Evolutionary conservation across 257 asterid species (phyloP).

Genomic region (Penstemon davidsonii): DNA sequence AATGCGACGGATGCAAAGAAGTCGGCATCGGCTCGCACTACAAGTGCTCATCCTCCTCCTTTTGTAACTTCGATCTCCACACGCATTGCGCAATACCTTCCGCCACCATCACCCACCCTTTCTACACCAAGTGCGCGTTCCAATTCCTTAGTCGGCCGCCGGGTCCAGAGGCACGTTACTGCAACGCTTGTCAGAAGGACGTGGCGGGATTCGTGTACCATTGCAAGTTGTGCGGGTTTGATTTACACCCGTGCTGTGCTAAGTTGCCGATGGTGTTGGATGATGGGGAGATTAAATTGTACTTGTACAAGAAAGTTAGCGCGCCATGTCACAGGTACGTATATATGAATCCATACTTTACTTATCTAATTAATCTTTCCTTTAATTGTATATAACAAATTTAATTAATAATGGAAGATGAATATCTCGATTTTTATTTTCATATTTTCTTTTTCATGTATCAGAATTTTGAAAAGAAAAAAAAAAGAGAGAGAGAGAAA

Average conservation of each 20-base stretch:
- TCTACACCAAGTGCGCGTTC: constrained; percentile 79
- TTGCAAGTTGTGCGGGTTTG: constrained; percentile 81
- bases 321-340: constrained; percentile 65
- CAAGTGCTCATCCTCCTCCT: constrained; percentile 43
- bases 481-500: no score
- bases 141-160: constrained; percentile 76
- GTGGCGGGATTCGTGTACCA: constrained; percentile 87
- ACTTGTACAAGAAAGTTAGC: constrained; percentile 57
- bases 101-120: constrained; percentile 68
- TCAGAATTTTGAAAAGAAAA: no score
- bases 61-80: constrained; percentile 83
- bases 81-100: constrained; percentile 79
- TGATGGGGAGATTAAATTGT: constrained; percentile 76
- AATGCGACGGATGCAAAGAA: constrained; percentile 97
- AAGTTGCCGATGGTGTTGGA: constrained; percentile 86
- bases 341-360: no score
- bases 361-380: no score
- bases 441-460: no score
- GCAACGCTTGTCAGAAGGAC: constrained; percentile 93
- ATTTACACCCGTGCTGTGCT: constrained; percentile 96
- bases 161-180: constrained; percentile 69
- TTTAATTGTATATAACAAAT: no score
- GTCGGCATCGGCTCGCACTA: constrained; percentile 86
- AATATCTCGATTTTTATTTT: no score
- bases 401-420: no score